Conservation (phyloP, 1,284 basidiomycete genomes). For the Somion occarium region DNA sequence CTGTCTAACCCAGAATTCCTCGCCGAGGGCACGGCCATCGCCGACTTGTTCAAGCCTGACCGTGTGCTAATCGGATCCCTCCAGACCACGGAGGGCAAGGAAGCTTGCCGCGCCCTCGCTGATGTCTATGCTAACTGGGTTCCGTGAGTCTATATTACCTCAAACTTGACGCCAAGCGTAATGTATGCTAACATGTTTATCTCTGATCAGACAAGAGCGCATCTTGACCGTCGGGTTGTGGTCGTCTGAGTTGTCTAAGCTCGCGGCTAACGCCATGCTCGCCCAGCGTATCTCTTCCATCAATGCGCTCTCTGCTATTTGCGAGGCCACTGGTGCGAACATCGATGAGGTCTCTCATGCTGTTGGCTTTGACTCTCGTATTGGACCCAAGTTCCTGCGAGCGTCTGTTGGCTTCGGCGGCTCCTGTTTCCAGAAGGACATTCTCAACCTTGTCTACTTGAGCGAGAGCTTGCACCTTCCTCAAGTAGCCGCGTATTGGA, state of each 20-base stretch:
- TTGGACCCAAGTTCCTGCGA: constrained; percentile 95
- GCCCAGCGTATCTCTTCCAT: constrained; percentile 97
- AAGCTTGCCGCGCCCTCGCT: constrained; percentile 74
- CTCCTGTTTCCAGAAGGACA: constrained; percentile 99
- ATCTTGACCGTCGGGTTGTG: constrained; percentile 96
- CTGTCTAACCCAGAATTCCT: constrained; percentile 99
- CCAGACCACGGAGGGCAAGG: constrained; percentile 79
- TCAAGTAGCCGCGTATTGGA: constrained; percentile 98
- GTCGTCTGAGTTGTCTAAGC: constrained; percentile 98
- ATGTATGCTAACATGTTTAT: not conserved
- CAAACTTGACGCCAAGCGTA: not conserved
- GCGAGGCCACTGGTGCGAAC: constrained; percentile 99
- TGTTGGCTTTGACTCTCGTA: constrained; percentile 88
- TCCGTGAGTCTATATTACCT: constrained; percentile 47
- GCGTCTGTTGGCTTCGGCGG: constrained; percentile 97
- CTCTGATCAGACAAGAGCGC: constrained; percentile 49
- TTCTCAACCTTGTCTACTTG: constrained; percentile 97
- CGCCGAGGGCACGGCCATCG: constrained; percentile 95
- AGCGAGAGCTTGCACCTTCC: constrained; percentile 92
- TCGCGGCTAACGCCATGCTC: constrained; percentile 98
- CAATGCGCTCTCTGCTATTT: constrained; percentile 98
- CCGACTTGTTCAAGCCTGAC: constrained; percentile 86
- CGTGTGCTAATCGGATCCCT: constrained; percentile 97
- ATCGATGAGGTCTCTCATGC: constrained; percentile 97
- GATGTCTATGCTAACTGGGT: constrained; percentile 97